These are phyloP conservation scores for Fraxinus anomala DNA, from an alignment of 257 asterid species.

Conservation along the genomic window DNA sequence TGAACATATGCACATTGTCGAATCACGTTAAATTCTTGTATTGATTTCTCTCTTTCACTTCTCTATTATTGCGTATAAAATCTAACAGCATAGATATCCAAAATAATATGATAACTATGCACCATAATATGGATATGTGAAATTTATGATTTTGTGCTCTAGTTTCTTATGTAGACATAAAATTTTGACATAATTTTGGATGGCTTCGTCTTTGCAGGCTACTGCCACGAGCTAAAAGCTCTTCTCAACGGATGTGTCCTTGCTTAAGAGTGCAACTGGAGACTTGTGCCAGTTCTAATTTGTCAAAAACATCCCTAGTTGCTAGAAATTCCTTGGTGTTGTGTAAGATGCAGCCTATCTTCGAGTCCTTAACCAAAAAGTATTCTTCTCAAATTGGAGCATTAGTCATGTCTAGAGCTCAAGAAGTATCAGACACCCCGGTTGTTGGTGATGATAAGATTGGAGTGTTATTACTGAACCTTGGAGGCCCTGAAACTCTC, in stretches of 20 bases:
- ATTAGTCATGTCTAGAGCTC: slow-evolving; percentile 58
- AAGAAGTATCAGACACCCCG: slow-evolving; percentile 45
- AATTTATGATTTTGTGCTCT: slow-evolving; percentile 6
- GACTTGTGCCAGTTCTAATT: slow-evolving; percentile 40
- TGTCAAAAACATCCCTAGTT: slow-evolving; percentile 41
- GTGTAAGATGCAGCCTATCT: slow-evolving; percentile 42
- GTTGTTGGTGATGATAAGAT: slow-evolving; percentile 69
- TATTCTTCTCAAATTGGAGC: slow-evolving; percentile 50
- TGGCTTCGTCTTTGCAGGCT: slow-evolving; percentile 40
- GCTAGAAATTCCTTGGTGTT: slow-evolving; percentile 47
- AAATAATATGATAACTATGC: background rate
- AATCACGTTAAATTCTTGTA: too few relatives aligned
- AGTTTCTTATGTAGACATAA: background rate
- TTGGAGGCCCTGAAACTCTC: slow-evolving; percentile 98
- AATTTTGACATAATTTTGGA: slow-evolving; percentile 13
- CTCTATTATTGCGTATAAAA: too few relatives aligned
- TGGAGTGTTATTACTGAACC: slow-evolving; percentile 92
- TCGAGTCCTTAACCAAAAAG: slow-evolving; percentile 28
- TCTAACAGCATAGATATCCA: background rate
- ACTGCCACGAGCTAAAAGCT: slow-evolving; percentile 53
- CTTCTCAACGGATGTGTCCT: slow-evolving; percentile 51
- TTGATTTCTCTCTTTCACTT: too few relatives aligned
- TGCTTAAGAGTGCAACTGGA: slow-evolving; percentile 57
- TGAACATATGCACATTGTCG: too few relatives aligned
- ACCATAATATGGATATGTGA: background rate